Percentiles rank a stretch among this genome's conserved stretches.
Evolutionary conservation across 306 rosid species (phyloP).

Genomic region (Potentilla sterilis): DNA sequence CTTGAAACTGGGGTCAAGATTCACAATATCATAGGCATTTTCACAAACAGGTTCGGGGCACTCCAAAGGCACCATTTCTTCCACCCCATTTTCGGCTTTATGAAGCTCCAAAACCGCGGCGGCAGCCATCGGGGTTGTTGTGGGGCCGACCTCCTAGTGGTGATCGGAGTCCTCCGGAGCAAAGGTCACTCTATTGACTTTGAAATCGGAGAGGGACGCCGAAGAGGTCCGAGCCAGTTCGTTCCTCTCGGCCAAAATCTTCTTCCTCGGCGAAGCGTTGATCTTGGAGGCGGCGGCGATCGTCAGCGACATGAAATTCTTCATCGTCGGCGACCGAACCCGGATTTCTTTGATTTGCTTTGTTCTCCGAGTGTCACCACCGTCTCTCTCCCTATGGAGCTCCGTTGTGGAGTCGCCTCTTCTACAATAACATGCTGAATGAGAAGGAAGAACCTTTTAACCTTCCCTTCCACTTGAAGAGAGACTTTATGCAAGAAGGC

Average conservation of each 20-base stretch:
- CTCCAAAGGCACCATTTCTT: slow-evolving; percentile 2
- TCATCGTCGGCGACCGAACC: slow-evolving; percentile 62
- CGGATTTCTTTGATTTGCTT: slow-evolving; percentile 62
- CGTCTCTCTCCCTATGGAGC: slow-evolving; percentile 40
- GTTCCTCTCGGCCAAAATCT: slow-evolving; percentile 60
- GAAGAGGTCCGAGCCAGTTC: slow-evolving; percentile 43
- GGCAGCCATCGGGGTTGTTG: slow-evolving; percentile 11
- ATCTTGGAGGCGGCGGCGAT: too few relatives aligned
- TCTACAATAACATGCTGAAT: too few relatives aligned
- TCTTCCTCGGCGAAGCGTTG: slow-evolving; percentile 65
- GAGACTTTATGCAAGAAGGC: too few relatives aligned
- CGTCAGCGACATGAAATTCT: slow-evolving; percentile 85
- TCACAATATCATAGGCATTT: slow-evolving; percentile 42
- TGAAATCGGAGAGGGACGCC: slow-evolving; percentile 33
- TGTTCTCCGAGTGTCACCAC: slow-evolving; percentile 47
- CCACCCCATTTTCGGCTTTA: slow-evolving; percentile 18
- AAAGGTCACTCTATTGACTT: slow-evolving; percentile 36
- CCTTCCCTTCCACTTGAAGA: too few relatives aligned
- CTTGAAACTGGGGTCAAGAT: slow-evolving; percentile 65
- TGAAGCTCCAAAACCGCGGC: slow-evolving; percentile 24
- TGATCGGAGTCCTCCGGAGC: too few relatives aligned
- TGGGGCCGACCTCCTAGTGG: slow-evolving; percentile 33
- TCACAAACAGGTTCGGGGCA: slow-evolving; percentile 20
- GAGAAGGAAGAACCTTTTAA: too few relatives aligned
- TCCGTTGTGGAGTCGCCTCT: slow-evolving; percentile 49